phyloP scores from a whole-genome alignment of 2,329 filamentous ascomycete genomes.

The Microthyrium microscopicum region DNA sequence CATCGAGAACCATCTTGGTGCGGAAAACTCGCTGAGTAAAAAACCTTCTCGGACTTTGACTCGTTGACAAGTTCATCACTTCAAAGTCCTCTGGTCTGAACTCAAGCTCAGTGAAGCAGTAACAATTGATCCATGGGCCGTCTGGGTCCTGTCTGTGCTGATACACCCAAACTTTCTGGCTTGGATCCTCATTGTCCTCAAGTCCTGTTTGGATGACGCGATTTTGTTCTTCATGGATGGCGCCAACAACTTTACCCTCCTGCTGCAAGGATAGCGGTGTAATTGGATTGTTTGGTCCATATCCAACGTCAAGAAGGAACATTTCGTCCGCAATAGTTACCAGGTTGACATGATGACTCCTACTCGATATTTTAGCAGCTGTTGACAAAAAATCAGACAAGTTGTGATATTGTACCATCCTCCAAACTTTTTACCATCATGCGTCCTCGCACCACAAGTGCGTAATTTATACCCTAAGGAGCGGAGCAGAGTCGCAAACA shows the following conservation, averaged over 20 bases:
- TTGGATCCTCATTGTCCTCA: constrained; percentile 16
- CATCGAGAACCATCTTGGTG: constrained; percentile 34
- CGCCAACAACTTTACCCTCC: constrained; percentile 11
- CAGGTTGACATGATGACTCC: constrained; percentile 30
- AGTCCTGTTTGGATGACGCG: constrained; percentile 14
- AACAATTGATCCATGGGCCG: constrained; percentile 41
- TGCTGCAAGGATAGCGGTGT: constrained; percentile 18
- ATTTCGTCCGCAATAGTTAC: constrained; percentile 20
- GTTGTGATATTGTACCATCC: constrained; percentile 3
- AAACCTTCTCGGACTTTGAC: constrained; percentile 29
- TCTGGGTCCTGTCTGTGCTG: constrained; percentile 15
- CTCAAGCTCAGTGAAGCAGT: constrained; percentile 50
- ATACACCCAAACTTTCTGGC: constrained; percentile 28
- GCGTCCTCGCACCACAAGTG: constrained; percentile 21
- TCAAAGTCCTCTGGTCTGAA: constrained; percentile 45
- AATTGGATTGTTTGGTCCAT: constrained; percentile 23
- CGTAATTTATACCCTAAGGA: constrained; percentile 33
- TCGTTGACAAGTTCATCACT: constrained; percentile 42
- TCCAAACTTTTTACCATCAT: constrained; percentile 2
- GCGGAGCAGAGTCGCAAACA: constrained; percentile 35
- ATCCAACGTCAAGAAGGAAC: constrained; percentile 28
- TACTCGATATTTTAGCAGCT: constrained; percentile 1
- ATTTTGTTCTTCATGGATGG: constrained; percentile 7
- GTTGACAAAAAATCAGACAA: constrained; percentile 3
- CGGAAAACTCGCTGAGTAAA: constrained; percentile 39